Evolutionary conservation across 2,329 filamentous ascomycete genomes (phyloP), one percentile per base, ranked within the genome.

Genomic region (Zarea fungicola): DNA sequence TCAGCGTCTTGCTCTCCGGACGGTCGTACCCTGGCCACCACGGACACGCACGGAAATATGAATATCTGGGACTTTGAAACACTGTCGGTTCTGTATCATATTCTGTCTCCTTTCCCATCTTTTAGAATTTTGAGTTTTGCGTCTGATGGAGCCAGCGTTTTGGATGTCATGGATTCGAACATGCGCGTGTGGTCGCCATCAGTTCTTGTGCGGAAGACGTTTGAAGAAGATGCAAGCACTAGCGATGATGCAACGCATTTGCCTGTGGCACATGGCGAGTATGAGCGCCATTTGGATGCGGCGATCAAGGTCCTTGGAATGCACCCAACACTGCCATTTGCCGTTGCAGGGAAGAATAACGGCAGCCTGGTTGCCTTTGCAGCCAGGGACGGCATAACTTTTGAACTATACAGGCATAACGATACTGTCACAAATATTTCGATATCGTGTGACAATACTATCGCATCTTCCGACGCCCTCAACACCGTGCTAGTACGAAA

Each of bases 51-150:
- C 3, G 55, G 55, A 3, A 51, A 48, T 9, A 28, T 60, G 16
- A 50, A 52, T 18, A 53, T 60, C 10, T 60, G 55, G 58, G 56
- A 58, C 19, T 60, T 58, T 22, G 55, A 58, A 21, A 54, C 55
- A 3, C 44, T 60, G 1, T 43, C 46, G 8, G 32, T 55, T 5
- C 32, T 58, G 5, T 59, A 58, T 37, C 48, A 56, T n/a, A 41
- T 60, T 4, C 19, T 46, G 6, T 39, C 55, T 3, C 54, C 56
- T 2, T 39, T 23, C 14, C 39, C 35, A 2, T 46, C 52, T 5
- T 55, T 55, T 29, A 42, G 58, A 10, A 54, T 54, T 10, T 35
- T 60, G 18, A 48, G 51, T 10, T 59, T 60, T 26, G 55, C 54
- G 2, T 53, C 54, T 2, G 56, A 57, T 42, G 52, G 55, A 2